Evolutionary conservation across 2,329 filamentous ascomycete genomes (phyloP).

Genomic region (Arachnopeziza araneosa): DNA sequence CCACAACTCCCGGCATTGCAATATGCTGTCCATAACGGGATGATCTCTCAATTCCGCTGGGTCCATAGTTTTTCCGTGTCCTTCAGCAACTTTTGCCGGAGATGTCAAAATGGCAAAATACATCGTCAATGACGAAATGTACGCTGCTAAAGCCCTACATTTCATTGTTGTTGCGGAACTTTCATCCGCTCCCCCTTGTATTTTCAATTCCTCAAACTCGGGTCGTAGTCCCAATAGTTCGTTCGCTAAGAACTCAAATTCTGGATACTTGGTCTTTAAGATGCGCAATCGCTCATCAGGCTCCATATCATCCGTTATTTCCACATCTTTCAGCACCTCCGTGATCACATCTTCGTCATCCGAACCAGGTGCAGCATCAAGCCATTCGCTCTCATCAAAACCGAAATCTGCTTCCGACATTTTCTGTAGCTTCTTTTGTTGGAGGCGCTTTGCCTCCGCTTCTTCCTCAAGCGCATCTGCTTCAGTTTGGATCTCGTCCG

Average conservation of each 20-base stretch:
- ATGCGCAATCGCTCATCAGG: conserved; percentile 69
- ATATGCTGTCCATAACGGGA: conserved; percentile 78
- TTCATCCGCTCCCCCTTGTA: conserved; percentile 44
- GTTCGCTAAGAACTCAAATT: conserved; percentile 79
- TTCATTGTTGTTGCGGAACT: conserved; percentile 43
- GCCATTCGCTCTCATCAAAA: conserved; percentile 87
- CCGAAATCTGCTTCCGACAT: conserved; percentile 92
- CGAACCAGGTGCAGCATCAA: conserved; percentile 47
- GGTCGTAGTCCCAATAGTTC: conserved; percentile 53
- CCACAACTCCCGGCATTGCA: conserved; percentile 80
- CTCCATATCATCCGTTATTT: conserved; percentile 75
- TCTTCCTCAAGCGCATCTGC: conserved; percentile 83
- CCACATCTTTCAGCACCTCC: conserved; percentile 78
- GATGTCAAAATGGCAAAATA: conserved; percentile 94
- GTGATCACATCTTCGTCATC: conserved; percentile 60
- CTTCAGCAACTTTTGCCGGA: conserved; percentile 55
- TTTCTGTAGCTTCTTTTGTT: conserved; percentile 82
- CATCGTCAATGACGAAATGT: conserved; percentile 80
- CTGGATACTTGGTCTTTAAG: conserved; percentile 77
- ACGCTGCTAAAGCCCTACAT: conserved; percentile 75
- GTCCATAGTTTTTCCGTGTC: conserved; percentile 54
- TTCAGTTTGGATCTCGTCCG: conserved; percentile 64
- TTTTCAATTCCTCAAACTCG: conserved; percentile 52
- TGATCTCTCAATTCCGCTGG: conserved; percentile 83
- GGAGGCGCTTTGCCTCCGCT: conserved; percentile 77